Conservation (phyloP, 805 yeast genomes). For the Metschnikowia peoriensis region DNA sequence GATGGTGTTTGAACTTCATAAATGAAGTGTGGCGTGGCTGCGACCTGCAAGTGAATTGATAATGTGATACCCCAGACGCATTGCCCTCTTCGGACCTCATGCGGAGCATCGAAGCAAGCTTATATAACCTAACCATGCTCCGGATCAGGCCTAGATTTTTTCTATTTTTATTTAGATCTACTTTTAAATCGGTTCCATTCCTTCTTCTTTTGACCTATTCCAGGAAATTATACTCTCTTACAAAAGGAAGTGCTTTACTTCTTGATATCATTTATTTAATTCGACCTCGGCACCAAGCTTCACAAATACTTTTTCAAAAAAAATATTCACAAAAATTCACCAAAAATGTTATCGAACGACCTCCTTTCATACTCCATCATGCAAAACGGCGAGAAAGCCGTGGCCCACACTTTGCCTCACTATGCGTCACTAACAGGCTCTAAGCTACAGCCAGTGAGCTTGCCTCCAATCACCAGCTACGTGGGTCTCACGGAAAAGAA, state of each 20-base stretch:
- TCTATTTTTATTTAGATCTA: background rate
- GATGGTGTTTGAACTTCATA: background rate
- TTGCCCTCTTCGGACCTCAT: conserved; percentile 15
- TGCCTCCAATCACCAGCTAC: conserved; percentile 18
- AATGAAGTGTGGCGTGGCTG: background rate
- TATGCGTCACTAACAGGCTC: conserved; percentile 13
- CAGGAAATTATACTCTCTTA: background rate
- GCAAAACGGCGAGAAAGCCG: conserved; percentile 26
- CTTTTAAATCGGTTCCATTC: background rate
- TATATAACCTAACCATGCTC: conserved; percentile 9
- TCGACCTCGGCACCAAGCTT: background rate
- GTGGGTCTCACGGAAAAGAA: conserved; percentile 21
- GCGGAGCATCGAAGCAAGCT: conserved; percentile 18
- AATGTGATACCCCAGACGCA: conserved; percentile 23
- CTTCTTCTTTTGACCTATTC: background rate
- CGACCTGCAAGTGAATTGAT: conserved; percentile 5
- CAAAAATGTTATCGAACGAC: conserved; percentile 23
- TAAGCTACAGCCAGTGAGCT: conserved; percentile 6
- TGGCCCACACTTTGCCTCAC: conserved; percentile 17
- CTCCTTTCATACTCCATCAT: conserved; percentile 41
- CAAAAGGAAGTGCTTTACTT: background rate
- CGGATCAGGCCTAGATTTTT: background rate
- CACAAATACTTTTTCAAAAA: background rate
- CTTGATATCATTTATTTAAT: background rate
- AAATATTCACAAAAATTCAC: background rate